Evolutionary conservation across 2,329 filamentous ascomycete species (phyloP).

Genomic region (Botryotinia narcissicola): DNA sequence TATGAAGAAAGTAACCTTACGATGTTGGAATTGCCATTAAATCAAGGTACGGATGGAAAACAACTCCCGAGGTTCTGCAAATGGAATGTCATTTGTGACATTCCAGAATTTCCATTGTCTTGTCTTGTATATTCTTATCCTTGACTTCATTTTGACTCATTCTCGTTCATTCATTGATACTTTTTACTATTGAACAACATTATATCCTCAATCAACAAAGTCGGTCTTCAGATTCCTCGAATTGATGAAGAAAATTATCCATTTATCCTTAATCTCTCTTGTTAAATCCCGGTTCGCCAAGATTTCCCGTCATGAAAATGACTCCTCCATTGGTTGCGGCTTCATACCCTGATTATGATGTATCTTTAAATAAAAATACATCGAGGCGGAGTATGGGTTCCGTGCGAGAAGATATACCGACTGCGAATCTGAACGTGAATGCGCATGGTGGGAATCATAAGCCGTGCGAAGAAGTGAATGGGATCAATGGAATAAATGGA

Average conservation of each 20-base stretch:
- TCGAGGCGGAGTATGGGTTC: constrained; percentile 2
- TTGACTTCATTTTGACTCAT: not conserved
- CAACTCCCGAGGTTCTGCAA: not conserved
- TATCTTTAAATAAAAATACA: not conserved
- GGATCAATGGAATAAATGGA: not conserved
- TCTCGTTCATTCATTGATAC: not conserved
- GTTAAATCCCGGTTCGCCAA: not conserved
- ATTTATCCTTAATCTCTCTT: not conserved
- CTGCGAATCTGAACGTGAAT: not conserved
- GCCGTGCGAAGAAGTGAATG: not conserved
- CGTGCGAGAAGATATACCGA: constrained; percentile 3
- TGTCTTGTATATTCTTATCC: not conserved
- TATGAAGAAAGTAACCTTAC: not conserved
- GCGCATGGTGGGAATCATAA: not conserved
- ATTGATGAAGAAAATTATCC: not conserved
- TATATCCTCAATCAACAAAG: not conserved
- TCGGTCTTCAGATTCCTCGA: not conserved
- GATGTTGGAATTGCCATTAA: not conserved
- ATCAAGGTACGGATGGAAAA: not conserved
- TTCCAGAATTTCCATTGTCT: constrained; percentile 12
- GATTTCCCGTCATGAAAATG: constrained; percentile 8
- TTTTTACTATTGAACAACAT: not conserved
- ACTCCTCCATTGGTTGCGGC: constrained; percentile 3
- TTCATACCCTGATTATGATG: not conserved
- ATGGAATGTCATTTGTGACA: not conserved